Evolutionary conservation across 768 basidiomycete genomes (phyloP).

Genomic region (Megacollybia marginata): DNA sequence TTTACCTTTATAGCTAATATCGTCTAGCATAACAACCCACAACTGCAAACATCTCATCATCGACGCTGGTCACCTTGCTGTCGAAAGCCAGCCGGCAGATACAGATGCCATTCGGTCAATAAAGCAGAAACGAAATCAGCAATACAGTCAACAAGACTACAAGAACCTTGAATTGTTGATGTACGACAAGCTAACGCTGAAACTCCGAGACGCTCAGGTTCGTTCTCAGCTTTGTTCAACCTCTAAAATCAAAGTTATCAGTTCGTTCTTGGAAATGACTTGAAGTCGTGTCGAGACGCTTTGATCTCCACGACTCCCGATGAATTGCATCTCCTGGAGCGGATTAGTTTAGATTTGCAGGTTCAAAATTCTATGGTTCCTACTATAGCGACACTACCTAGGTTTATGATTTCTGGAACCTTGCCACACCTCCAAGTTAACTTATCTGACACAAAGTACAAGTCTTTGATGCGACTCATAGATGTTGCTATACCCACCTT

Average conservation of each 20-base stretch:
- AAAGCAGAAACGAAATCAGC: constrained; percentile 73
- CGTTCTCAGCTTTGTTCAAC: constrained; percentile 5
- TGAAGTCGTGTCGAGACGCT: constrained; percentile 77
- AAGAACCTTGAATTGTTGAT: constrained; percentile 80
- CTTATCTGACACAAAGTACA: constrained; percentile 85
- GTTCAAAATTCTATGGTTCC: constrained; percentile 93
- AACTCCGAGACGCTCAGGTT: constrained; percentile 87
- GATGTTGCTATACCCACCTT: constrained; percentile 88
- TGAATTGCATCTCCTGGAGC: constrained; percentile 82
- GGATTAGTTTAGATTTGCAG: constrained; percentile 82
- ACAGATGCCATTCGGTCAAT: constrained; percentile 74
- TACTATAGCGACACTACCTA: constrained; percentile 68
- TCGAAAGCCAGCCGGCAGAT: constrained; percentile 84
- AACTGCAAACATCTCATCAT: constrained; percentile 82
- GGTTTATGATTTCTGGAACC: constrained; percentile 86
- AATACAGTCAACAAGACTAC: constrained; percentile 86
- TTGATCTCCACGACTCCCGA: constrained; percentile 49
- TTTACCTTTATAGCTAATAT: constrained; percentile 1
- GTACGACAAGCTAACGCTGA: constrained; percentile 87
- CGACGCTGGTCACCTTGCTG: constrained; percentile 94
- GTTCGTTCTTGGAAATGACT: constrained; percentile 84
- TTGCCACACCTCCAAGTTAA: constrained; percentile 87
- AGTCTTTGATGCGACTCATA: constrained; percentile 85
- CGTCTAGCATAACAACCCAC: constrained; percentile 60
- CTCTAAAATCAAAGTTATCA: constrained; percentile 36